Evolutionary conservation across 768 basidiomycete genomes (phyloP).

Genomic region (Suillus subaureus): DNA sequence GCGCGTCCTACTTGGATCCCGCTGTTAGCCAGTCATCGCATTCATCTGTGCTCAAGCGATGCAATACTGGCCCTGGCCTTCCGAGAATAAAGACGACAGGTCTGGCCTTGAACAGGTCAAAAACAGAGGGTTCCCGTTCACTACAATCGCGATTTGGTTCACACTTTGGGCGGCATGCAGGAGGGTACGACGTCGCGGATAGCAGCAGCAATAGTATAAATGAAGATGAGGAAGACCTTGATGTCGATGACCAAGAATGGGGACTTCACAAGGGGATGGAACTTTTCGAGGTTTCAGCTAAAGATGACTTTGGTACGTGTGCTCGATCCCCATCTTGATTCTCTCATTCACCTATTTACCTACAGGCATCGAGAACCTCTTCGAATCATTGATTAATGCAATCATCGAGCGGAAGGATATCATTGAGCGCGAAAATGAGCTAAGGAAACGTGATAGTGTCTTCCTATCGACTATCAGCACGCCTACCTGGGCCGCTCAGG

Average conservation of each 20-base stretch:
- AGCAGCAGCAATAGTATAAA: slow-evolving; percentile 68
- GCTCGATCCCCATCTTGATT: neutral
- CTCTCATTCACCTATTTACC: slow-evolving; percentile 17
- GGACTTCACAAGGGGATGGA: slow-evolving; percentile 83
- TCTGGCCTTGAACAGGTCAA: slow-evolving; percentile 33
- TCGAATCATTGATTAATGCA: slow-evolving; percentile 75
- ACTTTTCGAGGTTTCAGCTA: slow-evolving; percentile 89
- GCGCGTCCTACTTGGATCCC: slow-evolving; percentile 65
- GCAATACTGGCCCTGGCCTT: slow-evolving; percentile 49
- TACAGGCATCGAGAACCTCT: slow-evolving; percentile 78
- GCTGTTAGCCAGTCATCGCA: slow-evolving; percentile 43
- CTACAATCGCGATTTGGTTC: slow-evolving; percentile 58
- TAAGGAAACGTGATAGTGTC: slow-evolving; percentile 83
- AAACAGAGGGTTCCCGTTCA: slow-evolving; percentile 45
- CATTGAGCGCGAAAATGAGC: slow-evolving; percentile 81
- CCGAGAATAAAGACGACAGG: slow-evolving; percentile 53
- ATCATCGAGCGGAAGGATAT: slow-evolving; percentile 78
- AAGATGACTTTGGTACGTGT: slow-evolving; percentile 76
- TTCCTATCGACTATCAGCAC: slow-evolving; percentile 63
- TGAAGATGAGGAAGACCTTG: slow-evolving; percentile 59
- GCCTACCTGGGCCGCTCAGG: slow-evolving; percentile 78
- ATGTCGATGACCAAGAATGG: slow-evolving; percentile 61
- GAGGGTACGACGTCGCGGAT: slow-evolving; percentile 59
- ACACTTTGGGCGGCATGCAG: slow-evolving; percentile 51
- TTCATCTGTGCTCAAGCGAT: slow-evolving; percentile 54